phyloP scores from a whole-genome alignment of 768 basidiomycete species.

The Lactarius deliciosus region DNA sequence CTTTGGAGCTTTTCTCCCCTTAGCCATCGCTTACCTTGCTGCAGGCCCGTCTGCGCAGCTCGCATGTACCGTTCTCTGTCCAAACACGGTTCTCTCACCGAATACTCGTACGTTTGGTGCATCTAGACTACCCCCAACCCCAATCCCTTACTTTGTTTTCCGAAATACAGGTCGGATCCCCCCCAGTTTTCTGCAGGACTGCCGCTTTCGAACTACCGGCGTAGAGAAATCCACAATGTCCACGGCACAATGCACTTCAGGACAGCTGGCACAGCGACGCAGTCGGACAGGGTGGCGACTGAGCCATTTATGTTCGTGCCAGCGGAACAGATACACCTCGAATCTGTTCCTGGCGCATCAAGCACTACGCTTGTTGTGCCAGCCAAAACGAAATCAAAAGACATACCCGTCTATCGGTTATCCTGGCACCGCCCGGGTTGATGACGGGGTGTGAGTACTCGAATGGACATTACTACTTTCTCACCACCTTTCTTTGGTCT shows the following conservation, averaged over 20 bases:
- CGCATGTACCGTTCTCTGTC: conserved; percentile 1
- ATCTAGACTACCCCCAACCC: not conserved
- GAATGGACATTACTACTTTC: not conserved
- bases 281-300: not conserved
- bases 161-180: not conserved
- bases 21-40: not conserved
- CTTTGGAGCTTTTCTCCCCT: too few species aligned
- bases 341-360: conserved; percentile 1
- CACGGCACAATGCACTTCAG: not conserved
- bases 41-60: conserved; percentile 14
- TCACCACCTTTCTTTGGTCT: not conserved
- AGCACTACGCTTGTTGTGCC: not conserved
- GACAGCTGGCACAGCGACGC: not conserved
- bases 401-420: not conserved
- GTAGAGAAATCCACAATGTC: not conserved
- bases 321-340: not conserved
- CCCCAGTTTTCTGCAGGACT: not conserved
- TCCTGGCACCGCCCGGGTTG: not conserved
- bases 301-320: conserved; percentile 5
- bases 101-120: conserved; percentile 14
- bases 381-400: not conserved
- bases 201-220: not conserved
- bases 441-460: not conserved
- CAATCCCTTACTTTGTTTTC: not conserved
- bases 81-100: conserved; percentile 10